These are phyloP conservation scores for Pisolithus thermaeus DNA, from an alignment of 1,284 basidiomycete species.

Conservation along the genomic window DNA sequence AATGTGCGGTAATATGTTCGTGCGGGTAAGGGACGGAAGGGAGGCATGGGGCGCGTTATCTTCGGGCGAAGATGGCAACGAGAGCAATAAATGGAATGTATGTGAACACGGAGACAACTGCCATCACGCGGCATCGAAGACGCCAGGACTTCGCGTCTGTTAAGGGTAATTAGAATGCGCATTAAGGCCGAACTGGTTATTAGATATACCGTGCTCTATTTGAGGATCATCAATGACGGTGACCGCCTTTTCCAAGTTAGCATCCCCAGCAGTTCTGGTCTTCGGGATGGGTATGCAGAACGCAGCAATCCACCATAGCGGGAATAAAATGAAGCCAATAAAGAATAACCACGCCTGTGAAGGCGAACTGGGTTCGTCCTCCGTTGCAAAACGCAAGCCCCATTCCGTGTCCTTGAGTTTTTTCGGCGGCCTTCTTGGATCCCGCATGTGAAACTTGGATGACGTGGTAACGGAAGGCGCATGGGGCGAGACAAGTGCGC, in stretches of 20 bases:
- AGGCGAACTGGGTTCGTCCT: constrained; percentile 58
- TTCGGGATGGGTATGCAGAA: constrained; percentile 49
- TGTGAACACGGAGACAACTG: constrained; percentile 59
- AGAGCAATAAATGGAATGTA: constrained; percentile 73
- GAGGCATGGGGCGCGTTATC: constrained; percentile 15
- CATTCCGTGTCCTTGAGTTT: constrained; percentile 51
- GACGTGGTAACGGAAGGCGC: constrained; percentile 59
- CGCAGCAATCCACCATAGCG: constrained; percentile 72
- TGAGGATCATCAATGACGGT: constrained; percentile 68
- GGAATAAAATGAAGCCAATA: constrained; percentile 65
- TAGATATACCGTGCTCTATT: constrained; percentile 60
- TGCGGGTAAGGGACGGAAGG: neutral
- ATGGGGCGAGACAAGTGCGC: constrained; percentile 68
- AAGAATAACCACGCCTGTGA: constrained; percentile 73
- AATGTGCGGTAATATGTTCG: constrained; percentile 5
- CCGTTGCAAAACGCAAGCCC: constrained; percentile 44
- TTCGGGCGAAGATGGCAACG: constrained; percentile 56
- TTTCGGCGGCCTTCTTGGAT: constrained; percentile 60
- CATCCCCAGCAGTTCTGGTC: constrained; percentile 55
- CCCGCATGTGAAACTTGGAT: constrained; percentile 68
- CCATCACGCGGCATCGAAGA: constrained; percentile 65
- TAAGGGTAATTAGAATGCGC: constrained; percentile 8
- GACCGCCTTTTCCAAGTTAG: constrained; percentile 62
- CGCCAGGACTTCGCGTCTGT: constrained; percentile 69
- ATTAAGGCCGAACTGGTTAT: constrained; percentile 3